phyloP scores from a whole-genome alignment of 2,329 filamentous ascomycete species.

The Ophiostoma ips region DNA sequence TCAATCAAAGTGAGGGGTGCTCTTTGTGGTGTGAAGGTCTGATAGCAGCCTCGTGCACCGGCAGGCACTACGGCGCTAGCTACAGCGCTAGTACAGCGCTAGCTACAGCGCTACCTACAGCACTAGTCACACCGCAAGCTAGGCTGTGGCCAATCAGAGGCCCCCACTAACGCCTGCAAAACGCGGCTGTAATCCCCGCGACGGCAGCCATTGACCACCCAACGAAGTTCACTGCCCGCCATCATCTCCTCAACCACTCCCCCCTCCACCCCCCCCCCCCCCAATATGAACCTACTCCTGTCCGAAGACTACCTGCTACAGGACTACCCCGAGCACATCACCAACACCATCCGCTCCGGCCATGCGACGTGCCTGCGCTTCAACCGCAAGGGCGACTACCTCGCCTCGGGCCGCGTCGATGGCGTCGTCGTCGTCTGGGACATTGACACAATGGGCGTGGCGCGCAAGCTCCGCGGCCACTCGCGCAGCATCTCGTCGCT shows the following conservation, averaged over 20 bases:
- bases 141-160: not conserved
- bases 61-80: not conserved
- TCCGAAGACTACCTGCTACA: constrained; percentile 51
- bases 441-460: constrained; percentile 92
- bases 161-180: not conserved
- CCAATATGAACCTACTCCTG: constrained; percentile 42
- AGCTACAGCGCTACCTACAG: not conserved
- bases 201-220: not conserved
- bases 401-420: constrained; percentile 87
- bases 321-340: constrained; percentile 84
- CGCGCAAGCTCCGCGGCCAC: constrained; percentile 84
- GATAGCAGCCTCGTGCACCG: not conserved
- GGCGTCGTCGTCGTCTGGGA: constrained; percentile 94
- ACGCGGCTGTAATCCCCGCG: not conserved
- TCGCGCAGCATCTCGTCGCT: constrained; percentile 87
- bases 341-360: constrained; percentile 65
- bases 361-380: constrained; percentile 64
- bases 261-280: not conserved
- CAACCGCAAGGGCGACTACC: constrained; percentile 85
- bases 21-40: not conserved
- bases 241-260: too few species aligned
- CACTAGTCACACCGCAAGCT: too few species aligned
- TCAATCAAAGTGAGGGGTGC: not conserved
- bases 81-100: not conserved
- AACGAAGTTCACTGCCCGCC: too few species aligned